phyloP scores from a whole-genome alignment of 208 protist species.

The Trypanosoma scelopori region DNA sequence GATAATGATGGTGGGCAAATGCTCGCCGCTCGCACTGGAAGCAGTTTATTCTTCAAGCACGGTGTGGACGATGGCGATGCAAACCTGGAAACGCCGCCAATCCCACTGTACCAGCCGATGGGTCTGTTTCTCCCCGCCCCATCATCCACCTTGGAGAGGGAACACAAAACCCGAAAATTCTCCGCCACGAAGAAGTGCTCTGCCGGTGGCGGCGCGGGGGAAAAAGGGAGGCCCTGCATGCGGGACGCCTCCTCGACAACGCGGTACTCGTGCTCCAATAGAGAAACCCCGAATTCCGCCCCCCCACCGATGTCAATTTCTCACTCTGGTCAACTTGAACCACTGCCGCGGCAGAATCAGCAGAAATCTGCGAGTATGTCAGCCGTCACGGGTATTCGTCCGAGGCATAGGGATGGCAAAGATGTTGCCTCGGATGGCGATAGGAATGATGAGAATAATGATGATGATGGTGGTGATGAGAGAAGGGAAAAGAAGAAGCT shows the following conservation, averaged over 20 bases:
- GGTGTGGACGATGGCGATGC: not conserved
- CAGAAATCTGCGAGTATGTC: no score
- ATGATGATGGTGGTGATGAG: not conserved
- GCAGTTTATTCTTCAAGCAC: not conserved
- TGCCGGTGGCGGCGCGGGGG: no score
- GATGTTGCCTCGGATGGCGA: not conserved
- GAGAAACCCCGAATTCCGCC: not conserved
- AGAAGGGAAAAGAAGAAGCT: conserved; percentile 14
- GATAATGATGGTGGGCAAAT: not conserved
- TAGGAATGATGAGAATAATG: conserved; percentile 8
- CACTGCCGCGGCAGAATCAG: not conserved
- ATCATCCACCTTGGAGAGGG: not conserved
- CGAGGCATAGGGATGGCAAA: not conserved
- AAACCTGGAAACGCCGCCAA: not conserved
- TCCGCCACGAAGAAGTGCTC: not conserved
- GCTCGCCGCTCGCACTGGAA: not conserved
- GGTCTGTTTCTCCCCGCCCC: not conserved
- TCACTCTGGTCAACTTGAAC: not conserved
- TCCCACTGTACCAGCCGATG: conserved; percentile 19
- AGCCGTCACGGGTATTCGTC: no score
- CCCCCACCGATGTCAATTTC: not conserved
- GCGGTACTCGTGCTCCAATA: not conserved
- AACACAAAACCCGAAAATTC: not conserved
- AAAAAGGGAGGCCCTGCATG: no score
- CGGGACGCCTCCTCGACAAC: no score